Conservation (phyloP, 2,329 filamentous ascomycete genomes). For the Lachnellula cervina region DNA sequence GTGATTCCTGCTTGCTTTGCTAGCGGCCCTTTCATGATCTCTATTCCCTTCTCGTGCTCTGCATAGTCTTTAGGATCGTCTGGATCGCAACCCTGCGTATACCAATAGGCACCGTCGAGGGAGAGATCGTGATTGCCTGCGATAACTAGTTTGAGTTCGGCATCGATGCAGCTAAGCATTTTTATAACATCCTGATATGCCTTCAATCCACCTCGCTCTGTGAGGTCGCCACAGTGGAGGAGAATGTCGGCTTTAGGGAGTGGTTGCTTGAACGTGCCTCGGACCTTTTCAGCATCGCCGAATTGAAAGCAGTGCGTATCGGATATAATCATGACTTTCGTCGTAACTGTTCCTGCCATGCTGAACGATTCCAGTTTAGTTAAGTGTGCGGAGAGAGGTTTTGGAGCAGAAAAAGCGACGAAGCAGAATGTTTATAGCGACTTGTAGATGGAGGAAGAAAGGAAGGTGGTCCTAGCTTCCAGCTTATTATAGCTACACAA, state of each 20-base stretch:
- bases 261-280: no score
- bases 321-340: slow-evolving; percentile 22
- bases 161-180: slow-evolving; percentile 37
- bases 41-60: slow-evolving; percentile 7
- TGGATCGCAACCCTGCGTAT: slow-evolving; percentile 18
- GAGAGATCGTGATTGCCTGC: slow-evolving; percentile 59
- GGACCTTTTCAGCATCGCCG: slow-evolving; percentile 3
- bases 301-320: slow-evolving; percentile 22
- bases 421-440: no score
- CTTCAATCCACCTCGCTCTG: slow-evolving; percentile 26
- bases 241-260: slow-evolving; percentile 31
- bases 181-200: slow-evolving; percentile 26
- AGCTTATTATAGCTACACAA: no score
- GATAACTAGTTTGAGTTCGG: slow-evolving; percentile 56
- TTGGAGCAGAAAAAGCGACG: no score
- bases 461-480: no score
- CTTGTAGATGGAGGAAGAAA: no score
- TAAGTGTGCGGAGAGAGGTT: no score
- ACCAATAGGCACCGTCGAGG: slow-evolving; percentile 37
- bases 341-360: slow-evolving; percentile 11
- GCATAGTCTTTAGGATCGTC: slow-evolving; percentile 6
- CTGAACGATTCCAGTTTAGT: no score
- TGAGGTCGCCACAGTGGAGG: slow-evolving; percentile 37
- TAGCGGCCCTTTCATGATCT: slow-evolving; percentile 11
- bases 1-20: slow-evolving; percentile 17